These are phyloP conservation scores for Penicillium subrubescens DNA, from an alignment of 495 filamentous ascomycete genomes.

Conservation along the genomic window DNA sequence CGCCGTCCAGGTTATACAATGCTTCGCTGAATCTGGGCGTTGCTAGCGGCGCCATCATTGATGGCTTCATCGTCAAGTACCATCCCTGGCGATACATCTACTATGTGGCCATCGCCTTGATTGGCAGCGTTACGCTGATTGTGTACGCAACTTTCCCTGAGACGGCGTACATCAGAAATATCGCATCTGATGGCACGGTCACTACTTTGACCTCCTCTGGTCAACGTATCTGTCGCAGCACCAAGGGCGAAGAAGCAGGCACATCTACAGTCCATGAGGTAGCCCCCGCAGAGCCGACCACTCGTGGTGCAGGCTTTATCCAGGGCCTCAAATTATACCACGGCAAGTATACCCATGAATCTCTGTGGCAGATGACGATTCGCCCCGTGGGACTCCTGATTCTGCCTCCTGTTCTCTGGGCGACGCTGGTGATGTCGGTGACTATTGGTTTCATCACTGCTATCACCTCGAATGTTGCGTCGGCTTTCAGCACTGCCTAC, in stretches of 20 bases:
- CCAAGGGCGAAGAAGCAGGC: constrained; percentile 8
- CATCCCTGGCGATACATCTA: constrained; percentile 55
- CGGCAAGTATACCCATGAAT: constrained; percentile 44
- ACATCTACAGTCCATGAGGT: background rate
- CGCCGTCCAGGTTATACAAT: constrained; percentile 36
- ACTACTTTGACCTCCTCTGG: constrained; percentile 14
- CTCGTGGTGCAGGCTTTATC: constrained; percentile 30
- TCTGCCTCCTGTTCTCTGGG: constrained; percentile 54
- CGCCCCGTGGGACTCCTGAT: constrained; percentile 50
- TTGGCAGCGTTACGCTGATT: constrained; percentile 45
- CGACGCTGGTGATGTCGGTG: constrained; percentile 48
- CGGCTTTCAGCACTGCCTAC: constrained; percentile 48
- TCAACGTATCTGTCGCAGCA: constrained; percentile 6
- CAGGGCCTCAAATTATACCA: constrained; percentile 41
- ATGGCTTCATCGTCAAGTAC: constrained; percentile 52
- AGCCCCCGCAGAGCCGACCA: background rate
- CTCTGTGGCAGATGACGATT: constrained; percentile 46
- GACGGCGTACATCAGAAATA: constrained; percentile 39
- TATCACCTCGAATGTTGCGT: constrained; percentile 52
- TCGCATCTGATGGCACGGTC: constrained; percentile 20
- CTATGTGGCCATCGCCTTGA: constrained; percentile 47
- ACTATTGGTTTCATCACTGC: constrained; percentile 58
- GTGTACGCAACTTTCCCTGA: constrained; percentile 57
- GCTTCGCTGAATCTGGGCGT: constrained; percentile 49
- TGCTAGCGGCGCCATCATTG: constrained; percentile 48